Conservation (phyloP, 805 yeast genomes). For the Middelhovenomyces tepae region DNA sequence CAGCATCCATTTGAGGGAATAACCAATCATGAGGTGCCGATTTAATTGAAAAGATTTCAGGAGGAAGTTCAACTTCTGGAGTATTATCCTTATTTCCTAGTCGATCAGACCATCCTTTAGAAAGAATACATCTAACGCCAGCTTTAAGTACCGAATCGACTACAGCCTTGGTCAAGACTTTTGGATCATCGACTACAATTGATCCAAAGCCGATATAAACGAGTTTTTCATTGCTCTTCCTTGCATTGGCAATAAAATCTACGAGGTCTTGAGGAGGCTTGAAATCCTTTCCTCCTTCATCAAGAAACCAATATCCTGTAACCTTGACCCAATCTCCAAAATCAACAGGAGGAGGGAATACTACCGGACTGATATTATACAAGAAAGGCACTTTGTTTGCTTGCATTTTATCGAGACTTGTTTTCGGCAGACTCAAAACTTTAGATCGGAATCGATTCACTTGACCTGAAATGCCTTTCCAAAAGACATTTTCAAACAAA, state of each 20-base stretch:
- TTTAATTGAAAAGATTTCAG: conserved; percentile 60
- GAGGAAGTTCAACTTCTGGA: conserved; percentile 46
- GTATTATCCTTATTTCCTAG: conserved; percentile 32
- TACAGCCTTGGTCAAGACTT: conserved; percentile 65
- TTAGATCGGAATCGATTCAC: conserved; percentile 82
- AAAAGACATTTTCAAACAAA: conserved; percentile 82
- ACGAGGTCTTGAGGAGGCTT: conserved; percentile 51
- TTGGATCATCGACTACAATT: conserved; percentile 80
- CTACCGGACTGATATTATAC: conserved; percentile 80
- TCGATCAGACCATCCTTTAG: conserved; percentile 93
- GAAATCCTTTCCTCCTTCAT: conserved; percentile 48
- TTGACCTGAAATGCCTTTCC: conserved; percentile 86
- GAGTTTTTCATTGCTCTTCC: conserved; percentile 50
- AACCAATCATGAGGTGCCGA: conserved; percentile 90
- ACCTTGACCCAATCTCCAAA: conserved; percentile 93
- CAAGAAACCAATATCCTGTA: conserved; percentile 91
- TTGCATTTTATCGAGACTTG: conserved; percentile 61
- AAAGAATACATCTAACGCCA: conserved; percentile 77
- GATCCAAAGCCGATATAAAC: conserved; percentile 96
- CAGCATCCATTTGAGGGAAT: conserved; percentile 81
- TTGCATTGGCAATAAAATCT: conserved; percentile 56
- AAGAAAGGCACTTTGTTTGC: conserved; percentile 79
- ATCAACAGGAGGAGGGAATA: conserved; percentile 88
- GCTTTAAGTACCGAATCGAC: conserved; percentile 71
- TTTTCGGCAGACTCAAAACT: conserved; percentile 53